These are phyloP conservation scores for Penicillium sp. DNA, from an alignment of 2,329 filamentous ascomycete species.

Conservation along the genomic window DNA sequence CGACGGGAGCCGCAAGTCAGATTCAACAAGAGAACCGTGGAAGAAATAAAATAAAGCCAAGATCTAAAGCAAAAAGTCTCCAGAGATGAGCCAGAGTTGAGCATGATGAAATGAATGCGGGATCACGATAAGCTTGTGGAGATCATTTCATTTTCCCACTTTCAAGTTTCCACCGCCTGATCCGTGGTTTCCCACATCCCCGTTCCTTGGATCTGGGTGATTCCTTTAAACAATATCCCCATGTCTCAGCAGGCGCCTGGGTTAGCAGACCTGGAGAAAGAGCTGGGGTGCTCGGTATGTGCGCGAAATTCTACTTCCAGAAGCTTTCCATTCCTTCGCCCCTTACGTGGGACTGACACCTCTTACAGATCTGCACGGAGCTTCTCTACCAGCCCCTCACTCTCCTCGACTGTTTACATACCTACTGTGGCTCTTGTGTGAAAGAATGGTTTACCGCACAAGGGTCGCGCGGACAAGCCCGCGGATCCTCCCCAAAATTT, in stretches of 20 bases:
- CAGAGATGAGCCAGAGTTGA: neutral
- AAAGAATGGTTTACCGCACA: conserved; percentile 96
- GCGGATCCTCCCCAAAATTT: conserved; percentile 57
- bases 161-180: conserved; percentile 5
- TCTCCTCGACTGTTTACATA: conserved; percentile 89
- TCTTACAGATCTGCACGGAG: conserved; percentile 85
- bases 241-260: conserved; percentile 32
- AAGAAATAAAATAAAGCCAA: neutral
- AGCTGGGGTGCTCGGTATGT: conserved; percentile 91
- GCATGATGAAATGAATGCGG: conserved; percentile 1
- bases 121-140: conserved; percentile 19
- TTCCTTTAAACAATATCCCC: conserved; percentile 10
- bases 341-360: conserved; percentile 15
- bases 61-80: neutral
- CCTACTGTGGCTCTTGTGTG: conserved; percentile 91
- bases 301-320: conserved; percentile 2
- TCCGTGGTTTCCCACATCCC: conserved; percentile 9
- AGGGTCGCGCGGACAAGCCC: conserved; percentile 55
- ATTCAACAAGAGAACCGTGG: neutral
- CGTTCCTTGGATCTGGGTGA: conserved; percentile 7
- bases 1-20: neutral
- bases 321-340: conserved; percentile 14
- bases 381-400: conserved; percentile 88
- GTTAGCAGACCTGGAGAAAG: conserved; percentile 76
- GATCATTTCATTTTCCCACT: conserved; percentile 11